Conservation (phyloP, 73 alveolate species). For the Durusdinium trenchii region DNA sequence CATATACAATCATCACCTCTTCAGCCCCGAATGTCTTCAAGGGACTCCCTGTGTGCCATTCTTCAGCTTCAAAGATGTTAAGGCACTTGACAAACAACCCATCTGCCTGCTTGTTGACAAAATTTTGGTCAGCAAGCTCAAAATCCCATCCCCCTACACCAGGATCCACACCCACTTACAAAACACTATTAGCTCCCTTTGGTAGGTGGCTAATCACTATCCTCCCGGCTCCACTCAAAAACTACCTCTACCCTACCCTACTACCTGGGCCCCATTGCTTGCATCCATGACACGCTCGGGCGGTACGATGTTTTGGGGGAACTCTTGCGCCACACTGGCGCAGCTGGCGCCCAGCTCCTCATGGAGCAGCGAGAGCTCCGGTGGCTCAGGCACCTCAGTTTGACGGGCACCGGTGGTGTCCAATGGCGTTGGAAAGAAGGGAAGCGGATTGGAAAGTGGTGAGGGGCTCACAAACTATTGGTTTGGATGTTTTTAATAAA, state of each 20-base stretch:
- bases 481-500: no score
- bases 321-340: slow-evolving; percentile 66
- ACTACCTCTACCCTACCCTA: background rate
- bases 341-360: slow-evolving; percentile 80
- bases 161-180: background rate
- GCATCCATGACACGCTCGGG: slow-evolving; percentile 8
- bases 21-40: no score
- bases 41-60: no score
- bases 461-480: no score
- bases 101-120: no score
- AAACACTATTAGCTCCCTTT: background rate
- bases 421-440: no score
- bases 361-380: slow-evolving; percentile 82
- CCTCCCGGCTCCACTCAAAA: background rate
- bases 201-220: background rate
- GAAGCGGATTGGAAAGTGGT: no score
- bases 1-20: no score
- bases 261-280: background rate
- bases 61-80: no score
- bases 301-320: background rate
- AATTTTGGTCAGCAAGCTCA: no score
- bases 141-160: background rate
- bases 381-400: slow-evolving; percentile 52
- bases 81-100: no score
- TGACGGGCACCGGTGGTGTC: no score